Conservation (phyloP, 768 basidiomycete species). For the Jaapia argillacea region DNA sequence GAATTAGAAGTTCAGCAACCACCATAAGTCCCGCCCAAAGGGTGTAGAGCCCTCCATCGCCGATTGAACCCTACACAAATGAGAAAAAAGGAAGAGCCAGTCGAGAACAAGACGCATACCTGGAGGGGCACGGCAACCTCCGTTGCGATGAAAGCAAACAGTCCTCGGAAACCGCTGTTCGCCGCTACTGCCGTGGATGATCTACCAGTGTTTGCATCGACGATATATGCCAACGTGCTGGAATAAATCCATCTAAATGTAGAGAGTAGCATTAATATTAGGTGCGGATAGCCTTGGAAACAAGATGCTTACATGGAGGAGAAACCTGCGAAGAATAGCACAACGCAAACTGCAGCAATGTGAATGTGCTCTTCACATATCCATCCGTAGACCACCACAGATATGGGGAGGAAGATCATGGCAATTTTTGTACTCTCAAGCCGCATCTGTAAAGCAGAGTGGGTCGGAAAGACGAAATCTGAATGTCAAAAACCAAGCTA, state of each 20-base stretch:
- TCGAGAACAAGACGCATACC: conserved; percentile 23
- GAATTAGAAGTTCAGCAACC: conserved; percentile 40
- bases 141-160: conserved; percentile 54
- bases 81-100: neutral
- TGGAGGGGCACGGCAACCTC: conserved; percentile 71
- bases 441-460: conserved; percentile 44
- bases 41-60: conserved; percentile 76
- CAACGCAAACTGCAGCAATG: conserved; percentile 58
- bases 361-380: conserved; percentile 50
- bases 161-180: conserved; percentile 71
- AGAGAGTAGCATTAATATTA: conserved; percentile 1
- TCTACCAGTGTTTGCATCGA: conserved; percentile 78
- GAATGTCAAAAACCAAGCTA: neutral
- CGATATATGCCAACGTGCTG: conserved; percentile 72
- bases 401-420: conserved; percentile 49
- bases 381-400: conserved; percentile 70
- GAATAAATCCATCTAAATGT: conserved; percentile 44
- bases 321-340: conserved; percentile 67
- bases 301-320: conserved; percentile 49
- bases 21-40: conserved; percentile 48
- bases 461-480: neutral
- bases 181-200: conserved; percentile 66
- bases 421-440: conserved; percentile 50
- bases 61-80: conserved; percentile 44
- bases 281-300: neutral